Evolutionary conservation across 345 rosid genomes (phyloP).

Genomic region (Lepidium africanum): DNA sequence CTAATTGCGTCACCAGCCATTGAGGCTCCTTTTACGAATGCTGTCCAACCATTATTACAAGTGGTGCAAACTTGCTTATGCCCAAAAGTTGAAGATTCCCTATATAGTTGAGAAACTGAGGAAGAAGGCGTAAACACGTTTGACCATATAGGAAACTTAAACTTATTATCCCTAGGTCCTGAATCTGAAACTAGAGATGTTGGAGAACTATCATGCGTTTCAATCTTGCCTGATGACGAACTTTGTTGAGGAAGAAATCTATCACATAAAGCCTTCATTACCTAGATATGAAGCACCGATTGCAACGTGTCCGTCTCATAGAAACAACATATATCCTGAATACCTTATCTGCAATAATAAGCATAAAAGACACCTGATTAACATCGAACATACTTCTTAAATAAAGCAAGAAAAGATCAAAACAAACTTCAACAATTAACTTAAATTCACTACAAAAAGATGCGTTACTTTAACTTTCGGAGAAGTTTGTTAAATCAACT

Average conservation of each 20-base stretch:
- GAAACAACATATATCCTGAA: slow-evolving; percentile 12
- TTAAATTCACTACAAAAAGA: neutral
- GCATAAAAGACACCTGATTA: neutral
- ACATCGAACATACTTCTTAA: neutral
- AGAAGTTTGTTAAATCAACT: neutral
- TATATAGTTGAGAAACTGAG: slow-evolving; percentile 48
- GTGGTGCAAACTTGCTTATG: slow-evolving; percentile 33
- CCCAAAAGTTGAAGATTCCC: slow-evolving; percentile 40
- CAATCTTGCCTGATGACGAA: slow-evolving; percentile 34
- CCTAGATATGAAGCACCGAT: slow-evolving; percentile 36
- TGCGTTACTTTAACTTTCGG: neutral
- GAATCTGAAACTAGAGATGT: slow-evolving; percentile 43
- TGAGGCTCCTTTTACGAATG: slow-evolving; percentile 50
- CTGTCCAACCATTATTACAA: slow-evolving; percentile 62
- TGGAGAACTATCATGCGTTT: slow-evolving; percentile 31
- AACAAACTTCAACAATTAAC: neutral
- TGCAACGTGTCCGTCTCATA: slow-evolving; percentile 20
- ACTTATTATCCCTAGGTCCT: slow-evolving; percentile 38
- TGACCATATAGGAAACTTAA: slow-evolving; percentile 49
- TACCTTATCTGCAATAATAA: slow-evolving; percentile 10
- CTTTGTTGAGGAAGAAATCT: slow-evolving; percentile 39
- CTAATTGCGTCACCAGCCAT: slow-evolving; percentile 74
- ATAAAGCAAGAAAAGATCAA: neutral
- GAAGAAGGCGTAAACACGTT: slow-evolving; percentile 57
- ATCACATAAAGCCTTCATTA: slow-evolving; percentile 67